Conservation (phyloP, 2,329 filamentous ascomycete species). For the Diaporthe sp. region DNA sequence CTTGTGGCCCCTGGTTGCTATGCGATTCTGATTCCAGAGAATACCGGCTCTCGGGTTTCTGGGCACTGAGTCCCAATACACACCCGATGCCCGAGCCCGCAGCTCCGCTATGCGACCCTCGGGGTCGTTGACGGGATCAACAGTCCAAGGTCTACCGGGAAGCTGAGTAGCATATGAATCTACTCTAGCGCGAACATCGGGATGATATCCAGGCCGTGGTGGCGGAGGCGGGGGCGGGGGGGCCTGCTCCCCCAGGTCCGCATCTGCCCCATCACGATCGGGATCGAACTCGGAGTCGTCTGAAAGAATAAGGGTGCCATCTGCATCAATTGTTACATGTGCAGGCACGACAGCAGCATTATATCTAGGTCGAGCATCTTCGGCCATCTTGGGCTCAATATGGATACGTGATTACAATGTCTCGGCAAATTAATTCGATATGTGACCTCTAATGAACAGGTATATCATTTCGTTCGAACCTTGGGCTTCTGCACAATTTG, state of each 20-base stretch:
- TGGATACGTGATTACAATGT: too few species aligned
- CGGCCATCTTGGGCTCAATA: too few species aligned
- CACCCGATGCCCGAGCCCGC: neutral
- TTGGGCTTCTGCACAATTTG: too few species aligned
- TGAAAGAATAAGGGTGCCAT: neutral
- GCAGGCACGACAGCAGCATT: neutral
- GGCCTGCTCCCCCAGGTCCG: neutral
- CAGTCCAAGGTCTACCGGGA: neutral
- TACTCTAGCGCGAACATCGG: neutral
- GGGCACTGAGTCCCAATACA: neutral
- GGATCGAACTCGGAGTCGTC: neutral
- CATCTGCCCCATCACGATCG: neutral
- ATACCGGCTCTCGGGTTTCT: neutral
- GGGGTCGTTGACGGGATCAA: neutral
- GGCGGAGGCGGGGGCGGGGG: too few species aligned
- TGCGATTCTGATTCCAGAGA: neutral
- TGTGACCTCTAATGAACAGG: too few species aligned
- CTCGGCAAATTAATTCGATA: too few species aligned
- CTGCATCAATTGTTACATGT: neutral
- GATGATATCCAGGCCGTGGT: neutral
- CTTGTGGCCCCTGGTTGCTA: neutral
- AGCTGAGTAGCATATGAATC: neutral
- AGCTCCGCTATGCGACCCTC: neutral
- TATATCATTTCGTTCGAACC: too few species aligned
- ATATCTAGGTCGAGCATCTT: neutral